Conservation (phyloP, 768 basidiomycete species). For the Tylopilus plumbeoviolaceoides region DNA sequence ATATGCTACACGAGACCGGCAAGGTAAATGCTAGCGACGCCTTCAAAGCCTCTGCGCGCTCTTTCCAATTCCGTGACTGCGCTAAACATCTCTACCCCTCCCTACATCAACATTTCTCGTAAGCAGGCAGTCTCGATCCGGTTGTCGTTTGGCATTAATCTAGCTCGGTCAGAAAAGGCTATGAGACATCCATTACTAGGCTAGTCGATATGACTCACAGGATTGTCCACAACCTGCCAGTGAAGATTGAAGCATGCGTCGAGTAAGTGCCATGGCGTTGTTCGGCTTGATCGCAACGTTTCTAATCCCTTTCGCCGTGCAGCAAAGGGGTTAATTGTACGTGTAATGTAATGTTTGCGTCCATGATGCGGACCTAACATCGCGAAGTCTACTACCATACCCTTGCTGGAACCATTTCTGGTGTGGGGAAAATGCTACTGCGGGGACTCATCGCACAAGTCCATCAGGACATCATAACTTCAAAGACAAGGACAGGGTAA, state of each 20-base stretch:
- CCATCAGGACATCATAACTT: conserved; percentile 6
- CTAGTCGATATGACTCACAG: neutral
- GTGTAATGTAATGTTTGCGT: neutral
- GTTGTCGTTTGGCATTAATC: neutral
- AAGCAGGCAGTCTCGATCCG: neutral
- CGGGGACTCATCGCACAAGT: conserved; percentile 1
- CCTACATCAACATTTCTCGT: neutral
- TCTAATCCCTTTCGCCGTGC: neutral
- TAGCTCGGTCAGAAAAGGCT: neutral
- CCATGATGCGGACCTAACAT: neutral
- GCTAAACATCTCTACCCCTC: neutral
- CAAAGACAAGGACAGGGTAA: neutral
- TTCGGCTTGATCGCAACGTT: neutral
- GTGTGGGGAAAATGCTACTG: neutral
- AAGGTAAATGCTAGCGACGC: neutral
- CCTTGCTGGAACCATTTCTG: neutral
- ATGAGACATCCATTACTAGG: neutral
- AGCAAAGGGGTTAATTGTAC: conserved; percentile 4
- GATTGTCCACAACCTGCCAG: neutral
- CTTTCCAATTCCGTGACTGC: neutral
- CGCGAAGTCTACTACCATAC: neutral
- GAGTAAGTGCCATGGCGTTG: neutral
- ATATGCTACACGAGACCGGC: neutral
- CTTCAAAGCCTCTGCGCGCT: neutral
- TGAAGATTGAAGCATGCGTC: conserved; percentile 5